phyloP scores from a whole-genome alignment of 2,329 filamentous ascomycete species.

The Bipolaris victoriae region DNA sequence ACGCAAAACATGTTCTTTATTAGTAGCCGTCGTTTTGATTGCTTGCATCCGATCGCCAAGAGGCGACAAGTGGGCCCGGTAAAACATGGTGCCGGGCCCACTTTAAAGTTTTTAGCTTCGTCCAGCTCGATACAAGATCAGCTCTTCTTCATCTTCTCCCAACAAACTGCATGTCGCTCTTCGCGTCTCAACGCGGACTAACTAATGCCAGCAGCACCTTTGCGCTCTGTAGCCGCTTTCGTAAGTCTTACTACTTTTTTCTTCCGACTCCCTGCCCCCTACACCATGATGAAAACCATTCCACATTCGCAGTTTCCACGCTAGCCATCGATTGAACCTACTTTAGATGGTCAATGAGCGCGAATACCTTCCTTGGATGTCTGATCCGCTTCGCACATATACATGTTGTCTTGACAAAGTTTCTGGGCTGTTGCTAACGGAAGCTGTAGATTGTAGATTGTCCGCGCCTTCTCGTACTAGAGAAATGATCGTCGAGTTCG shows the following conservation, averaged over 20 bases:
- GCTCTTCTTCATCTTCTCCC: conserved; percentile 4
- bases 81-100: conserved; percentile 9
- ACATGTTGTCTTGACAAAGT: not conserved
- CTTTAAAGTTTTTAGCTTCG: conserved; percentile 15
- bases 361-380: conserved; percentile 75
- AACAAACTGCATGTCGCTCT: conserved; percentile 2
- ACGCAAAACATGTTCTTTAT: too few species aligned
- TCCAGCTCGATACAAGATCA: conserved; percentile 5
- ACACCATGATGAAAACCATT: conserved; percentile 71
- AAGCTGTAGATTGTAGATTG: conserved; percentile 13
- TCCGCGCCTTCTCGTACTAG: not conserved
- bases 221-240: not conserved
- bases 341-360: conserved; percentile 70
- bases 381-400: conserved; percentile 55
- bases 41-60: not conserved
- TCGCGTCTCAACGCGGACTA: not conserved
- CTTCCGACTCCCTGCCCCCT: not conserved
- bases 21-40: too few species aligned
- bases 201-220: not conserved
- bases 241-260: conserved; percentile 7
- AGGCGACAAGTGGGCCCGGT: conserved; percentile 1
- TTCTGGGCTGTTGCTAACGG: conserved; percentile 9
- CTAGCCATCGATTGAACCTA: conserved; percentile 72
- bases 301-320: conserved; percentile 91
- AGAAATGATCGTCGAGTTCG: not conserved